These are phyloP conservation scores for Fusarium sterilihyphosum DNA, from an alignment of 2,329 filamentous ascomycete species.

Conservation along the genomic window DNA sequence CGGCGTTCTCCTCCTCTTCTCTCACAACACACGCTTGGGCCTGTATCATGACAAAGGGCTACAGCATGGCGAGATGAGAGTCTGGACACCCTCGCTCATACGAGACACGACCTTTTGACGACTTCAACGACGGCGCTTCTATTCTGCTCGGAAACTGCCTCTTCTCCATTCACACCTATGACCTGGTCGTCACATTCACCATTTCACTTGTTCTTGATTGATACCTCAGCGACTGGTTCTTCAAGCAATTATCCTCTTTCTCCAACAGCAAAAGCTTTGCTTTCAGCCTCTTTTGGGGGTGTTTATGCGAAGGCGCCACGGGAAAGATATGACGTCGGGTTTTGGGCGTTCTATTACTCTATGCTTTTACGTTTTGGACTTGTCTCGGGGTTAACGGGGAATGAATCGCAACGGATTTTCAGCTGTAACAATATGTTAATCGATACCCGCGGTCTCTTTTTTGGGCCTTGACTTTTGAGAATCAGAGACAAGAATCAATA, in stretches of 20 bases:
- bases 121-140: conserved; percentile 22
- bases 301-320: conserved; percentile 11
- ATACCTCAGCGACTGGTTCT: conserved; percentile 17
- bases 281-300: background rate
- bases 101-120: conserved; percentile 22
- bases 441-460: conserved; percentile 32
- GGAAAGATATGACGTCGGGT: conserved; percentile 22
- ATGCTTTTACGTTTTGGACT: conserved; percentile 18
- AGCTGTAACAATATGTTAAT: conserved; percentile 26
- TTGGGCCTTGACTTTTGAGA: conserved; percentile 1
- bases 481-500: conserved; percentile 20
- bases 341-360: conserved; percentile 8
- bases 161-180: background rate
- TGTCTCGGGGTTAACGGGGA: conserved; percentile 17
- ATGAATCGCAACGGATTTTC: conserved; percentile 7
- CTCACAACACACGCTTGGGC: background rate
- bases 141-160: background rate
- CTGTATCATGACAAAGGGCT: background rate
- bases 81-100: conserved; percentile 1
- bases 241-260: background rate
- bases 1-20: background rate
- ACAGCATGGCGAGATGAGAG: conserved; percentile 8
- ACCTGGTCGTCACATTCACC: conserved; percentile 6
- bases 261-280: background rate
- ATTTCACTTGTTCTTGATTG: conserved; percentile 21